Evolutionary conservation across 2,329 filamentous ascomycete genomes (phyloP).

Genomic region (Drechslera avenae): DNA sequence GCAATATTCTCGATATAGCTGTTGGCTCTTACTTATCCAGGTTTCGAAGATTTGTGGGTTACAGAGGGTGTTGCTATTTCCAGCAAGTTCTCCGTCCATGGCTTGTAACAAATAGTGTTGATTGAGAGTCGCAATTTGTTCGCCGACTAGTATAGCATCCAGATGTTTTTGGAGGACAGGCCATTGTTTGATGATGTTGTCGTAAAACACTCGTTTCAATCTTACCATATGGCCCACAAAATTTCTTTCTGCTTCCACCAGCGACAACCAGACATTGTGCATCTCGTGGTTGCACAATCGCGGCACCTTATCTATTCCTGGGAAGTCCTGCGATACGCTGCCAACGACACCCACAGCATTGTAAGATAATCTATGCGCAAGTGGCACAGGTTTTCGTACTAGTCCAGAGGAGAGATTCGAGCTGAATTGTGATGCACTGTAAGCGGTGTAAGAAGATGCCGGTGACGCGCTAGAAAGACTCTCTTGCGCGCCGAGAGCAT

Average conservation of each 20-base stretch:
- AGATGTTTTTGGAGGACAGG: constrained; percentile 34
- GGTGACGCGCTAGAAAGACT: constrained; percentile 22
- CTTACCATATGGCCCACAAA: constrained; percentile 33
- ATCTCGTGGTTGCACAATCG: constrained; percentile 24
- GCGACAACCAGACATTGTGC: constrained; percentile 28
- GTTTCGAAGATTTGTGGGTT: constrained; percentile 28
- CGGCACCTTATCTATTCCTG: neutral
- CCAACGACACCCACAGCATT: constrained; percentile 9
- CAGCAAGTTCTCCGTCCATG: constrained; percentile 24
- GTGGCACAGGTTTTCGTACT: constrained; percentile 19
- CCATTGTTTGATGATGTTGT: constrained; percentile 34
- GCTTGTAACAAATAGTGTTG: constrained; percentile 26
- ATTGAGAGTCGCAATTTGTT: constrained; percentile 26
- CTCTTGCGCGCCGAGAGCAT: constrained; percentile 9
- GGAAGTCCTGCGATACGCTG: neutral
- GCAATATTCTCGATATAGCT: constrained; percentile 31
- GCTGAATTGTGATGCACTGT: constrained; percentile 7
- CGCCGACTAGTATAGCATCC: constrained; percentile 23
- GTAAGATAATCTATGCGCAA: constrained; percentile 17
- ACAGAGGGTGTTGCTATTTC: constrained; percentile 19
- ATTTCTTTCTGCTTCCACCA: constrained; percentile 29
- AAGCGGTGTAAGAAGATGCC: constrained; percentile 23
- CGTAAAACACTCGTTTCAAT: constrained; percentile 35
- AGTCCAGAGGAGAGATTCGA: constrained; percentile 4
- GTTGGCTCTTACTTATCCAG: constrained; percentile 28